These are phyloP conservation scores for Dentiscutata heterogama DNA, from an alignment of 371 early-diverging fungal species.

Conservation along the genomic window DNA sequence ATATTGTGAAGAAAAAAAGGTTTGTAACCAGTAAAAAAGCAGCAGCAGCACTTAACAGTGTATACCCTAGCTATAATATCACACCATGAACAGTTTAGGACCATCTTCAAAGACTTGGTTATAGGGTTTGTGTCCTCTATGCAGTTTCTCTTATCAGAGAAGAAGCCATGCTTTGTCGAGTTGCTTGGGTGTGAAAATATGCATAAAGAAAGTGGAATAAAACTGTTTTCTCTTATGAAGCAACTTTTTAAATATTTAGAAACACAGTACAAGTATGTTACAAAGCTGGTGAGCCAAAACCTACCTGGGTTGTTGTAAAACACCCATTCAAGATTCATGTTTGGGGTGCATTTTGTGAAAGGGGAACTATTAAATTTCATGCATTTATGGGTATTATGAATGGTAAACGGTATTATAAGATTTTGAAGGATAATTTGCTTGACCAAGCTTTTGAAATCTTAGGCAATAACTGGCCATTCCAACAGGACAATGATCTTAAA, in stretches of 20 bases:
- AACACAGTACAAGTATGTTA: not conserved
- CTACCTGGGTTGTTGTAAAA: not conserved
- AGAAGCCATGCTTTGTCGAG: not conserved
- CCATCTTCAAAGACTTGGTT: not conserved
- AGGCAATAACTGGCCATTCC: conserved; percentile 45
- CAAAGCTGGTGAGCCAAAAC: not conserved
- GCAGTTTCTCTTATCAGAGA: not conserved
- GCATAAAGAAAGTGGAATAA: not conserved
- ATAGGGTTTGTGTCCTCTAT: no score
- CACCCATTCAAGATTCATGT: conserved; percentile 20
- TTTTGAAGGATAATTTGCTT: conserved; percentile 16
- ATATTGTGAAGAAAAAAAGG: not conserved
- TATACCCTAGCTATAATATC: not conserved
- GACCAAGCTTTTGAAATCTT: not conserved
- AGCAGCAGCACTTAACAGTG: not conserved
- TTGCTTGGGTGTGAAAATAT: not conserved
- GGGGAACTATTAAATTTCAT: not conserved
- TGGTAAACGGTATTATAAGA: not conserved
- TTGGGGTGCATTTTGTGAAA: conserved; percentile 8
- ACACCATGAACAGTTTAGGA: not conserved
- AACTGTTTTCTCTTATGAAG: conserved; percentile 19
- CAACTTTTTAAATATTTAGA: not conserved
- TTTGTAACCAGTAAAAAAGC: not conserved
- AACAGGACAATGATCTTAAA: conserved; percentile 50
- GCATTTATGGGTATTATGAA: conserved; percentile 33